A percentile compares a stretch with the other conserved stretches of the same genome.
These are phyloP conservation scores for Polychytrium aggregatum DNA, from an alignment of 192 early-diverging fungal species.

Conservation along the genomic window DNA sequence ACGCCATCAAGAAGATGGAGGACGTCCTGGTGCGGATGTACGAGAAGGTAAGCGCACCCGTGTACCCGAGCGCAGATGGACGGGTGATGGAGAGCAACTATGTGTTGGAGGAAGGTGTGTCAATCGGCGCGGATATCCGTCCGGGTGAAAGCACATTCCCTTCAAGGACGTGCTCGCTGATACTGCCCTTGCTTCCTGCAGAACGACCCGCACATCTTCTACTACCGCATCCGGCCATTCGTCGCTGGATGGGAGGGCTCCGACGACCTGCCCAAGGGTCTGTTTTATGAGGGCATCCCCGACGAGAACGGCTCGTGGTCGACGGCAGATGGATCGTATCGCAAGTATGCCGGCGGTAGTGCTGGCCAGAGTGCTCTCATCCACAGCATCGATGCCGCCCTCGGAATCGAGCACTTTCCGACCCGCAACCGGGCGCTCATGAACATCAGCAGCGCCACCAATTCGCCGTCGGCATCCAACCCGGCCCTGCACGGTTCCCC, in stretches of 20 bases:
- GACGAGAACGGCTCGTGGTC: no score
- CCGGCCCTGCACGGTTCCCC: no score
- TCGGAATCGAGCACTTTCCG: slow-evolving; percentile 81
- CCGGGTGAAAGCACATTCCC: no score
- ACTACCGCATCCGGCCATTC: slow-evolving; percentile 83
- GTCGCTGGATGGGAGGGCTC: slow-evolving; percentile 86
- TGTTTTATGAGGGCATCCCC: slow-evolving; percentile 81
- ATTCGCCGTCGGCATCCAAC: not conserved
- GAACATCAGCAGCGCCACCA: not conserved
- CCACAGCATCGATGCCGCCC: slow-evolving; percentile 76
- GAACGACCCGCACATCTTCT: slow-evolving; percentile 90
- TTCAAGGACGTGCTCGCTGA: not conserved
- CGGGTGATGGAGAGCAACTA: no score
- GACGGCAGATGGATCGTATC: slow-evolving; percentile 27
- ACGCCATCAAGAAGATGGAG: slow-evolving; percentile 20
- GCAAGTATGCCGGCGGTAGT: slow-evolving; percentile 72
- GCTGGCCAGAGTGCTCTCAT: slow-evolving; percentile 92
- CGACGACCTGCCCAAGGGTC: slow-evolving; percentile 74
- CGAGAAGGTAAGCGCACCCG: slow-evolving; percentile 56
- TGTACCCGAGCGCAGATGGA: no score
- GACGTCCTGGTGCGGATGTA: slow-evolving; percentile 51
- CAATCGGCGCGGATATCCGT: no score
- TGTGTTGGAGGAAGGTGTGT: no score
- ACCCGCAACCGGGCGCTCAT: slow-evolving; percentile 21
- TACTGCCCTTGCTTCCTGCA: not conserved